Evolutionary conservation across 768 basidiomycete genomes (phyloP).

Genomic region (Ephemerocybe angulata): DNA sequence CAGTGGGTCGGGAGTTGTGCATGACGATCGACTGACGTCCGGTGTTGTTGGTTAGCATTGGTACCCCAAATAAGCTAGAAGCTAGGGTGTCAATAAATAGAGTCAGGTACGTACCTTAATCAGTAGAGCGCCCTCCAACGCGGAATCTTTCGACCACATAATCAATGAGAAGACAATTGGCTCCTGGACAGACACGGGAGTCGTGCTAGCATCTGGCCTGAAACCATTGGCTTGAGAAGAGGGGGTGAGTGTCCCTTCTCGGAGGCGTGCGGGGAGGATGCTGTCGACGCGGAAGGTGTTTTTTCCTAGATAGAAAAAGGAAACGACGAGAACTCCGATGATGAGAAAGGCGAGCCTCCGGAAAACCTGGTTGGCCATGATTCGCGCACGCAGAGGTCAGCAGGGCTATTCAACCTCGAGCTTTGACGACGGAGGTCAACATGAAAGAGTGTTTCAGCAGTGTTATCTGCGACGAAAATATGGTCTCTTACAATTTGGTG

Average conservation of each 20-base stretch:
- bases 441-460: no score
- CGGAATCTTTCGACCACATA: conserved; percentile 41
- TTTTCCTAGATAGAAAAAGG: neutral
- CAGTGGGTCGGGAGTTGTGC: conserved; percentile 35
- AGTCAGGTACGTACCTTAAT: conserved; percentile 39
- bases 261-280: no score
- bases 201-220: no score
- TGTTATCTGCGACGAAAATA: no score
- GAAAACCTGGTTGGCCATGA: neutral
- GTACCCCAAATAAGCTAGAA: conserved; percentile 4
- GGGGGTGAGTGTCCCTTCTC: no score
- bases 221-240: no score
- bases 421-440: no score
- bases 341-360: neutral
- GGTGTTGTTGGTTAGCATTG: neutral
- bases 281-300: neutral
- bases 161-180: conserved; percentile 41
- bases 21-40: conserved; percentile 38
- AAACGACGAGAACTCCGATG: neutral
- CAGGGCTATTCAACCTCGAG: no score
- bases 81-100: no score
- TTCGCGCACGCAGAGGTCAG: no score
- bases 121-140: conserved; percentile 38
- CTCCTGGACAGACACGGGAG: no score
- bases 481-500: no score